A percentile compares a stretch with the other conserved stretches of the same genome.
These are phyloP conservation scores for Aspergillus hortae DNA, from an alignment of 2,329 filamentous ascomycete species.

Conservation along the genomic window DNA sequence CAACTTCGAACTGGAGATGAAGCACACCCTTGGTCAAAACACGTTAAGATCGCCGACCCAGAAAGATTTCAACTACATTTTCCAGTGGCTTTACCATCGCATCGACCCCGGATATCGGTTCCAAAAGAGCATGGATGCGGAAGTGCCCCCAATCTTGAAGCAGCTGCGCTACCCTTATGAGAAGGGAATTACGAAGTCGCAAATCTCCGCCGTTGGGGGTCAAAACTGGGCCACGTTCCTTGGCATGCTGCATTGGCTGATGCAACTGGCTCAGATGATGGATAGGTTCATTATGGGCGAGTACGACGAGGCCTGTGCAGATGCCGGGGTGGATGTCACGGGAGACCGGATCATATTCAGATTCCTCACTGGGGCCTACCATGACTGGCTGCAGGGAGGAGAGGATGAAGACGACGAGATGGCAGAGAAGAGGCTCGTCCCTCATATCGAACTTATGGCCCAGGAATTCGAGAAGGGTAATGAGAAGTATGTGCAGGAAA, in stretches of 20 bases:
- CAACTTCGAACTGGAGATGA: slow-evolving; percentile 98
- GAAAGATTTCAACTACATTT: slow-evolving; percentile 97
- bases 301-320: slow-evolving; percentile 87
- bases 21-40: slow-evolving; percentile 85
- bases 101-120: slow-evolving; percentile 94
- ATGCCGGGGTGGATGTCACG: slow-evolving; percentile 80
- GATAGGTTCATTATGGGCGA: slow-evolving; percentile 73
- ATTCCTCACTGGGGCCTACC: slow-evolving; percentile 85
- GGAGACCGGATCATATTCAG: slow-evolving; percentile 92
- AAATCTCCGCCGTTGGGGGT: slow-evolving; percentile 89
- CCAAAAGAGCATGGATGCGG: slow-evolving; percentile 89
- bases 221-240: slow-evolving; percentile 97
- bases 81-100: slow-evolving; percentile 94
- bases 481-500: slow-evolving; percentile 76
- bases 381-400: slow-evolving; percentile 89
- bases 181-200: slow-evolving; percentile 92
- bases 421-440: slow-evolving; percentile 70
- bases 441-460: slow-evolving; percentile 85
- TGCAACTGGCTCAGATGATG: slow-evolving; percentile 93
- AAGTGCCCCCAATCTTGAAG: slow-evolving; percentile 88
- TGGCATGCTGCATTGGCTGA: slow-evolving; percentile 96
- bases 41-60: slow-evolving; percentile 91
- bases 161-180: slow-evolving; percentile 94
- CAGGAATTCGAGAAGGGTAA: slow-evolving; percentile 81
- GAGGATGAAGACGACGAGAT: slow-evolving; percentile 85